Evolutionary conservation across 2,329 filamentous ascomycete species (phyloP), one percentile per base, ranked within the genome.

Genomic region (Pleoardoris graminearum): DNA sequence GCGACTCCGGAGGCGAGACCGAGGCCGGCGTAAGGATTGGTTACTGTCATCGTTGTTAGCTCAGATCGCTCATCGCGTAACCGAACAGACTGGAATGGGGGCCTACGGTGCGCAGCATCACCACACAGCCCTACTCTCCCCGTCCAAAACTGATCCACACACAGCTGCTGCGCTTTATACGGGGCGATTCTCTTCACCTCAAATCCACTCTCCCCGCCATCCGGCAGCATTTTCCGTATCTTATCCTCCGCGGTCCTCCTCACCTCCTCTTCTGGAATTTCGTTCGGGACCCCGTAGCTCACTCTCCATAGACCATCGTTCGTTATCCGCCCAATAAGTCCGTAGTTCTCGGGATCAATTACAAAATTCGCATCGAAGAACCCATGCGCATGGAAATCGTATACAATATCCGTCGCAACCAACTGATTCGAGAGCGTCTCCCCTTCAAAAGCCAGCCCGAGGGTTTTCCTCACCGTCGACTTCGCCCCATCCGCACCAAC

Each of bases 351-450:
- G 0, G 62, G 59, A 43, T 76, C 73, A 4, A 74, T 62, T 54
- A 76, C 62, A 58, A 76, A 77, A 30, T 77, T 77, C 5, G 70
- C 73, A 22, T 74, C 72, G 39, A 65, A 65, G 64, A 75, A 77
- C 12, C 66, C 69, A 33, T 75, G 62, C 11, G 63, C 57, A 7
- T 70, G 60, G 53, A 75, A 75, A 14, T 70, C 68, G 43, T 73
- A 73, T 17, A 62, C 59, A 1, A 73, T 58, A 53, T 76, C 72
- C 4, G 71, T 74, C 8, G 74, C 73, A 1, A 76, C 70, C 38
- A 76, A 69, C 48, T 72, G 69, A 2, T 57, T 61, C 8, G 68
- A 62, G n/a, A 74, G 60, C 4, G 71, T 74, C 22, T 70, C 69
- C 44, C 72, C 72, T 7, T 63, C 55, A 11, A 74, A 65, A 3